Base-by-base conservation (phyloP, 2,329 filamentous ascomycete genomes). In the Rhynchosporium agropyri region DNA sequence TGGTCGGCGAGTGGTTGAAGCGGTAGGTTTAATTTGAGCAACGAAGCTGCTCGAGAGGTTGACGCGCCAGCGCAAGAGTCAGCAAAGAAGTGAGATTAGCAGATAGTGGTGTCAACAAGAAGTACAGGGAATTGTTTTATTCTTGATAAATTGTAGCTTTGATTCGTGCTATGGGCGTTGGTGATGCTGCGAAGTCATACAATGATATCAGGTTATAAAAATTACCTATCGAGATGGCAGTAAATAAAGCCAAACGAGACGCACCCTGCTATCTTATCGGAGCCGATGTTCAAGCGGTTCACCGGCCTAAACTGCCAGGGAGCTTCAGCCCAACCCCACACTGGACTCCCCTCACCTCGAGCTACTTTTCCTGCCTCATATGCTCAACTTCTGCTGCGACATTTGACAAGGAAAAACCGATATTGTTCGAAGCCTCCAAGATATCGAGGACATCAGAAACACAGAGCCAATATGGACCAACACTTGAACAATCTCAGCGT, bases 401-500 rank as follows among this genome's bases (percentile, higher is more conserved):
- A 20, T 43, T 43, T 20, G 12, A 43, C 7, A n/a, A 43, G 8
- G 20, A n/a, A 13, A 15, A 43, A 4, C 15, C 20, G 42, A n/a
- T n/a, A 13, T 15, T n/a, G 5, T n/a, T 12, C 20, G 8, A 31
- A 13, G 50, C 31, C 4, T 26, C 33, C 4, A n/a, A 15, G 15
- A 53, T n/a, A 15, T 53, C 13, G 31, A 53, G 2, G 13, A 12
- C 33, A 31, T 38, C 50, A 53, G 26, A 9, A 36, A 13, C 5
- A 2, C 12, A 4, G 31, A 26, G 5, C 3, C 20, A 26, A 58
- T 8, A 67, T 63, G 63, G 60, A 67, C 36, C 26, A 64, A 48
- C 53, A 65, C 42, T 63, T 71, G 63, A 64, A 62, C 50, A 67
- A 62, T 13, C 68, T 72, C 43, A 68, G 28, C 26, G 53, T 71